Base-by-base conservation (phyloP, 176 grass and related monocot species). In the Paspalum vaginatum region DNA sequence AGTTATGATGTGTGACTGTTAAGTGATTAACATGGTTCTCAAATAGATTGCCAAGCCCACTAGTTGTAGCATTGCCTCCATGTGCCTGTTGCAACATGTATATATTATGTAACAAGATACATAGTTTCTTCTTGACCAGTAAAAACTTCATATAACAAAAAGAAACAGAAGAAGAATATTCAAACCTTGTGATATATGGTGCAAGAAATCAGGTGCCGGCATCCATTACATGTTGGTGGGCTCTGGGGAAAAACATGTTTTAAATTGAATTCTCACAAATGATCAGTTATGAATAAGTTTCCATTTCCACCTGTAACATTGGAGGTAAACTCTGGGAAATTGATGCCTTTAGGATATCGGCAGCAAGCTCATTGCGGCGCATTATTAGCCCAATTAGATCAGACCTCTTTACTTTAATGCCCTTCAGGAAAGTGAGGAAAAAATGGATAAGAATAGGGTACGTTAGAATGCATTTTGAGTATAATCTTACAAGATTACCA, bases 311-410 rank as follows among this genome's bases (percentile, higher is more conserved):
- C 88, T 95, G 84, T 79, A 93, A 65, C 92, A 98, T 98, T 61
- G 92, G 75, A 86, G 92, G 95, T 59, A 98, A 82, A 70, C 58
- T 83, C 61, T 91, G 90, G 66, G 86, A 84, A 65, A 57, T 89
- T 14, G 86, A 95, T 66, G 95, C 95, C 83, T 95, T 98, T 56
- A 93, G 81, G 52, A 98, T 93, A 75, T 98, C 95, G 59, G 90
- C 76, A 57, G 95, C 95, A 87, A 98, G 92, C 79, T 98, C 95
- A 0, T 98, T 98, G 75, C 95, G 87, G 18, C 92, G 92, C 92
- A 98, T 91, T 74, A 98, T 90, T 83, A 98, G 47, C 55, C 95
- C 95, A 79, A 98, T 75, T 59, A 98, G 87, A 74, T 98, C 88
- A 51, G 92, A 84, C 42, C 90, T 85, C 70, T 95, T 89, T 80